Conservation (phyloP, 2,329 filamentous ascomycete genomes). For the Fusarium sp. region DNA sequence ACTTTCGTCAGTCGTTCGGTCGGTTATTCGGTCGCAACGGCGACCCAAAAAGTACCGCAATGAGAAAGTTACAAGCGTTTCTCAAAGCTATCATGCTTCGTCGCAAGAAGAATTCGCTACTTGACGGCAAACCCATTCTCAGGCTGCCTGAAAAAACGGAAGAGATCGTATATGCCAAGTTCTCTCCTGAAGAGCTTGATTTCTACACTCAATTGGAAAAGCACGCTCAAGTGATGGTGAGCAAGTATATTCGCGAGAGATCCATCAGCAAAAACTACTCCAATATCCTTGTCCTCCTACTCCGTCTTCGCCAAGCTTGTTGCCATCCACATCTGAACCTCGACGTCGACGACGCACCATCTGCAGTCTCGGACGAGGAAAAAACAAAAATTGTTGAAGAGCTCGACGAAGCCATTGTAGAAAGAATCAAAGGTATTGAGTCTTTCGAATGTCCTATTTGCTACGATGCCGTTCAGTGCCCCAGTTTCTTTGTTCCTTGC, state of each 20-base stretch:
- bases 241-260: slow-evolving; percentile 76
- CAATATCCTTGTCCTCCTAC: slow-evolving; percentile 81
- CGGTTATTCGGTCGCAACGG: slow-evolving; percentile 51
- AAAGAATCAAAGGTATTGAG: slow-evolving; percentile 68
- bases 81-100: slow-evolving; percentile 85
- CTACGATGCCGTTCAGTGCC: slow-evolving; percentile 79
- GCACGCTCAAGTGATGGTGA: slow-evolving; percentile 76
- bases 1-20: slow-evolving; percentile 68
- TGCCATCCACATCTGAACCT: slow-evolving; percentile 50
- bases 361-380: slow-evolving; percentile 57
- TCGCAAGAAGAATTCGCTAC: slow-evolving; percentile 80
- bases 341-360: slow-evolving; percentile 51
- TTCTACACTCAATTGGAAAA: slow-evolving; percentile 81
- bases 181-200: slow-evolving; percentile 77
- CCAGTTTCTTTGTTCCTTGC: slow-evolving; percentile 82
- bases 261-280: slow-evolving; percentile 78
- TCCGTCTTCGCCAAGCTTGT: slow-evolving; percentile 82
- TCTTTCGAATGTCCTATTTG: slow-evolving; percentile 86
- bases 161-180: slow-evolving; percentile 78
- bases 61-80: slow-evolving; percentile 78
- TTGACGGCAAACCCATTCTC: slow-evolving; percentile 85
- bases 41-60: slow-evolving; percentile 69
- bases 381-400: slow-evolving; percentile 71
- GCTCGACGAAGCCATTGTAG: slow-evolving; percentile 69
- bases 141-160: slow-evolving; percentile 80